Percentiles rank a stretch among this genome's conserved stretches.
These are phyloP conservation scores for Gypsophila paniculata DNA, from an alignment of 179 eudicot species.

Conservation along the genomic window DNA sequence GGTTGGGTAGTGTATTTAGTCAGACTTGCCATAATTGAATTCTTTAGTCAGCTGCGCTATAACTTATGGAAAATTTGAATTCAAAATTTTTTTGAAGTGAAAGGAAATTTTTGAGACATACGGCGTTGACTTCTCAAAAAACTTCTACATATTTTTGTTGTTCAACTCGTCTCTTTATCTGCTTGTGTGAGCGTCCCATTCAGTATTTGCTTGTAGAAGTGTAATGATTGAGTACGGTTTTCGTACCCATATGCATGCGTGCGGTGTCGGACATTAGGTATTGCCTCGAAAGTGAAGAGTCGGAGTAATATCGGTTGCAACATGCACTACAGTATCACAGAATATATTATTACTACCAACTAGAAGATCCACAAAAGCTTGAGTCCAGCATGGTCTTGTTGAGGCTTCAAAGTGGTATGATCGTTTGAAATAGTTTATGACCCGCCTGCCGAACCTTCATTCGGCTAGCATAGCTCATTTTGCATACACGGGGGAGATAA, in stretches of 20 bases:
- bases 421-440: background rate
- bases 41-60: background rate
- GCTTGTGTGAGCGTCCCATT: background rate
- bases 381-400: background rate
- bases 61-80: background rate
- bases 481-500: constrained; percentile 1
- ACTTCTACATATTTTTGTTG: too few relatives aligned
- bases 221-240: background rate
- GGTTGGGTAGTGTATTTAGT: background rate
- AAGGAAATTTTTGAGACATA: too few relatives aligned
- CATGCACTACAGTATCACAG: background rate
- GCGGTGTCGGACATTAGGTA: background rate
- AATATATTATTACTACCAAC: background rate
- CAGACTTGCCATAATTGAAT: background rate
- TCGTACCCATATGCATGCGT: background rate
- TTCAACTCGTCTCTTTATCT: background rate
- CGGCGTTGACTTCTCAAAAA: too few relatives aligned
- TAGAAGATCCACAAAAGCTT: background rate
- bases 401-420: constrained; percentile 2
- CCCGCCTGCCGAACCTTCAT: background rate
- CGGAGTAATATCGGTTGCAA: constrained; percentile 9
- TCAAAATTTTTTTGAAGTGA: background rate
- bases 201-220: background rate
- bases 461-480: background rate
- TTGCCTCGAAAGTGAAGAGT: constrained; percentile 7